phyloP scores from a whole-genome alignment of 2,329 filamentous ascomycete genomes.

The Coniochaeta prunicola region DNA sequence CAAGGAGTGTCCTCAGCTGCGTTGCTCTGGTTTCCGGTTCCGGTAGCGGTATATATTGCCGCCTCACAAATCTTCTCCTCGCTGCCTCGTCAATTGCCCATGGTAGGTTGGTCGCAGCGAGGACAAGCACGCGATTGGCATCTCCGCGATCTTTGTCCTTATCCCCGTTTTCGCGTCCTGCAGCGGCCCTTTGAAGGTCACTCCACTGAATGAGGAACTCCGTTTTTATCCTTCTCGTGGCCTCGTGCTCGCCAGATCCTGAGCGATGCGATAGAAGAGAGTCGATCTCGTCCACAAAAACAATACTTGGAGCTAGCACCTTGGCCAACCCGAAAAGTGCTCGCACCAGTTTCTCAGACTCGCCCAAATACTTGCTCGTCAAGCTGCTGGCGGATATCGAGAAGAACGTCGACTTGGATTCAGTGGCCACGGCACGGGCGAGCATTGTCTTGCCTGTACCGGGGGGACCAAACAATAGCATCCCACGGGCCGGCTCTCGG shows the following conservation, averaged over 20 bases:
- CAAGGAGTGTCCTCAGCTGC: conserved; percentile 72
- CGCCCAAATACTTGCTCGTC: conserved; percentile 92
- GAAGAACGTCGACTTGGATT: conserved; percentile 93
- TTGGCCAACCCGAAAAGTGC: conserved; percentile 90
- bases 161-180: conserved; percentile 63
- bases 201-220: conserved; percentile 98
- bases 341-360: conserved; percentile 92
- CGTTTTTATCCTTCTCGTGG: conserved; percentile 89
- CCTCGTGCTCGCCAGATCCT: conserved; percentile 83
- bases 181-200: conserved; percentile 84
- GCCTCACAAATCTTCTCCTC: conserved; percentile 77
- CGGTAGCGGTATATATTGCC: conserved; percentile 93
- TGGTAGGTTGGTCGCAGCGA: conserved; percentile 91
- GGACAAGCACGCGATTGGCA: conserved; percentile 79
- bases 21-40: conserved; percentile 73
- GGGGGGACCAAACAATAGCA: conserved; percentile 92
- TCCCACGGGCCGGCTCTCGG: conserved; percentile 86
- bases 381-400: conserved; percentile 91
- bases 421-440: conserved; percentile 86
- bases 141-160: conserved; percentile 69
- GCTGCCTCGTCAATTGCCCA: conserved; percentile 98
- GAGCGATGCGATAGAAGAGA: conserved; percentile 80
- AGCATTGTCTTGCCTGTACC: conserved; percentile 99
- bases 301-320: conserved; percentile 83
- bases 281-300: conserved; percentile 98